Base-by-base conservation (phyloP, 176 grass and related monocot species). In the Bonia amplexicaulis region DNA sequence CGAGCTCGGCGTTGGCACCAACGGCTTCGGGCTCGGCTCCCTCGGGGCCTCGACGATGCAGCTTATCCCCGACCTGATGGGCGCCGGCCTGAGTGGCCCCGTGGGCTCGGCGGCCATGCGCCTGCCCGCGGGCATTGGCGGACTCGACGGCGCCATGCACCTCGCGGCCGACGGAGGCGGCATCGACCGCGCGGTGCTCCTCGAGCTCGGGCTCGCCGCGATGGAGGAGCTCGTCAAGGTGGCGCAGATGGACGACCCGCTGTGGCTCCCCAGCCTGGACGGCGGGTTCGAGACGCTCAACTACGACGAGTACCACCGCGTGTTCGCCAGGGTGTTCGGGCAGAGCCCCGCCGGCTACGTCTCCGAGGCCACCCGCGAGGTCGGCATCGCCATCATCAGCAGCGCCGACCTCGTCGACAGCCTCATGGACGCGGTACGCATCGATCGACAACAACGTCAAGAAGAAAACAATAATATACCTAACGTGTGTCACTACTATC, bases 211-310 rank as follows among this genome's bases (percentile, higher is more conserved):
- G 13, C 83, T 98, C n/a, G 85, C 93, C 0, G 96, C 96, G 0
- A 98, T 98, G 96, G 93, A 98, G 73, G 96, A 98, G 90, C 89
- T 98, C 17, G 74, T 95, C 49, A 91, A 95, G 71, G 74, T 98
- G 78, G 78, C 96, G 35, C 96, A 95, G 80, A 69, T 98, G 82
- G 88, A 92, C 10, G 93, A 93, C 46, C 96, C 96, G 47, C 82
- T 98, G 7, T 98, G 96, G 96, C 26, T 92, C 6, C 85, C 48
- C 22, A 70, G 69, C 68, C 48, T 81, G 2, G 89, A 89, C 15
- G 90, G 68, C 47, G 76, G 78, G 2, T 46, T 85, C 31, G 89
- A 98, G 14, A 78, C 87, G 26, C 84, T 98, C 52, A 90, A 98
- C 83, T 81, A 81, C 39, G 91, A 95, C 22, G 93, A 98, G 85